A percentile compares a stretch with the other conserved stretches of the same genome.
Evolutionary conservation across 2,329 filamentous ascomycete genomes (phyloP).

Genomic region (Nemania sp.): DNA sequence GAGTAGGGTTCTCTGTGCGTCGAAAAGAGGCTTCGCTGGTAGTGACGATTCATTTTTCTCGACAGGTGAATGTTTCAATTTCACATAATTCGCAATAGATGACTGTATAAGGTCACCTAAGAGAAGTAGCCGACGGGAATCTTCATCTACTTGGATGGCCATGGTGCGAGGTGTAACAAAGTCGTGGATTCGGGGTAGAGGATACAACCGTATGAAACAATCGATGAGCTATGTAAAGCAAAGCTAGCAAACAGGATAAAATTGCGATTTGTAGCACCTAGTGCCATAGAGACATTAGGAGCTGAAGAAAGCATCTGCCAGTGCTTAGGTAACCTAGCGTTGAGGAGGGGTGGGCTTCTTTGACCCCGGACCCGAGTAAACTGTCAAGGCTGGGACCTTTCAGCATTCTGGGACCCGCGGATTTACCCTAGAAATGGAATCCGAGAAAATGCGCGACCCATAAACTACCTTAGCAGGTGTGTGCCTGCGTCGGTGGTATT

Average conservation of each 20-base stretch:
- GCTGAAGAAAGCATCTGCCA: not conserved
- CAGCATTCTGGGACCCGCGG: conserved; percentile 15
- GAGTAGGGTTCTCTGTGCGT: conserved; percentile 51
- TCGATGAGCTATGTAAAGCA: not conserved
- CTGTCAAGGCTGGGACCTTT: conserved; percentile 6
- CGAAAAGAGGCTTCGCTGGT: conserved; percentile 44
- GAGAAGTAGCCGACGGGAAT: conserved; percentile 33
- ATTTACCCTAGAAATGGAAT: not conserved
- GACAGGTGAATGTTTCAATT: conserved; percentile 13
- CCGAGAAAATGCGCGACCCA: conserved; percentile 1
- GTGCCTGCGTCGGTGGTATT: not conserved
- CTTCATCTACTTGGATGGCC: conserved; percentile 27
- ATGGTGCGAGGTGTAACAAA: conserved; percentile 15
- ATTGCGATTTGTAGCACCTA: not conserved
- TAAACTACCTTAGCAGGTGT: not conserved
- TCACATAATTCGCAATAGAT: conserved; percentile 31
- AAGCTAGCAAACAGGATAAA: not conserved
- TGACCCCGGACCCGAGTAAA: conserved; percentile 25
- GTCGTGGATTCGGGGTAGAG: not conserved
- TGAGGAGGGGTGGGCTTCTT: conserved; percentile 5
- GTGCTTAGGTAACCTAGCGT: not conserved
- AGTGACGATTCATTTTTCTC: conserved; percentile 16
- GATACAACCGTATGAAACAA: not conserved
- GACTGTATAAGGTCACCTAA: conserved; percentile 40
- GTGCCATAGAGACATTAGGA: not conserved